phyloP scores from a whole-genome alignment of 192 early-diverging fungal species.

The Coemansia umbellata region DNA sequence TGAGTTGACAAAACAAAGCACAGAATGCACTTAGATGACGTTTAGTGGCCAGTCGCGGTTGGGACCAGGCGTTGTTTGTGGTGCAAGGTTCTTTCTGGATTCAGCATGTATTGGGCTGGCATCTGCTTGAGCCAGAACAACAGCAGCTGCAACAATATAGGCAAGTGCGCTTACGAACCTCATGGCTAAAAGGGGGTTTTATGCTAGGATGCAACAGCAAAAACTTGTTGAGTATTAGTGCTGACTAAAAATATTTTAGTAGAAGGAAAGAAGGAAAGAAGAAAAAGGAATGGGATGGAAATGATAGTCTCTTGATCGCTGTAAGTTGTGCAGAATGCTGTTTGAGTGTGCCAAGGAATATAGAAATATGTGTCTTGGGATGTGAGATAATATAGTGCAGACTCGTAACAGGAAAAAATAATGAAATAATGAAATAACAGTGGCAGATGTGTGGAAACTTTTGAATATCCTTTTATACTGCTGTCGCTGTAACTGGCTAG shows the following conservation, averaged over 20 bases:
- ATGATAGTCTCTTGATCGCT: neutral
- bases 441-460: slow-evolving; percentile 2
- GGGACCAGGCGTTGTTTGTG: slow-evolving; percentile 24
- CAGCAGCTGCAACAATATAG: slow-evolving; percentile 14
- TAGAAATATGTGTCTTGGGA: neutral
- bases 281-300: neutral
- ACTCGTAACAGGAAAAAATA: neutral
- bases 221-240: neutral
- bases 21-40: slow-evolving; percentile 20
- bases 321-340: neutral
- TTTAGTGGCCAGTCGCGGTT: slow-evolving; percentile 52
- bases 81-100: neutral
- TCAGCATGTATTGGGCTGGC: slow-evolving; percentile 17
- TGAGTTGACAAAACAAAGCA: no score
- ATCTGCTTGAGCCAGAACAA: slow-evolving; percentile 6
- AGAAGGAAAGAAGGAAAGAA: neutral
- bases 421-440: slow-evolving; percentile 1
- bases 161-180: slow-evolving; percentile 21
- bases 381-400: no score
- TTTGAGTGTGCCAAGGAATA: neutral
- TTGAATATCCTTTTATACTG: slow-evolving; percentile 1
- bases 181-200: slow-evolving; percentile 8
- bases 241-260: neutral
- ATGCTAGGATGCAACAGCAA: neutral
- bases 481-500: neutral